Evolutionary conservation across 2,329 filamentous ascomycete species (phyloP).

Genomic region (Diplodia corticola): DNA sequence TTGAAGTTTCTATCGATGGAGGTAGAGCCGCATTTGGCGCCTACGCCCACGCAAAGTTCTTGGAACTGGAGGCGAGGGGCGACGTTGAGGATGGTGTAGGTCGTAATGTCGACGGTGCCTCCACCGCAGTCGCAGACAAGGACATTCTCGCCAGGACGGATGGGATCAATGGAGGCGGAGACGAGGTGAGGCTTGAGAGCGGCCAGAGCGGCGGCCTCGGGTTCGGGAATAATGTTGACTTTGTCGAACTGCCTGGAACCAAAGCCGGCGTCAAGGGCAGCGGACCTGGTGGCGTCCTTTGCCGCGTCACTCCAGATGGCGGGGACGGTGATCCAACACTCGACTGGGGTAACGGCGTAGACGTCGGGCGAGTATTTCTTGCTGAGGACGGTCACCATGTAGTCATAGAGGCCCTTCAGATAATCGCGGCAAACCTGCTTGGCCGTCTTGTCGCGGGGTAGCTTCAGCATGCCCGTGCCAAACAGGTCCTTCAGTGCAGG

Average conservation of each 20-base stretch:
- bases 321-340: slow-evolving; percentile 32
- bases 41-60: not conserved
- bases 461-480: slow-evolving; percentile 22
- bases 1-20: slow-evolving; percentile 39
- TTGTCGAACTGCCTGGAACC: slow-evolving; percentile 26
- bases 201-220: slow-evolving; percentile 28
- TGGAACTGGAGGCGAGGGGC: not conserved
- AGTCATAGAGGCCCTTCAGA: slow-evolving; percentile 8
- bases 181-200: slow-evolving; percentile 22
- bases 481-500: slow-evolving; percentile 18
- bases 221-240: slow-evolving; percentile 31
- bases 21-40: slow-evolving; percentile 28
- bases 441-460: slow-evolving; percentile 21
- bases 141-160: slow-evolving; percentile 24
- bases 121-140: slow-evolving; percentile 34
- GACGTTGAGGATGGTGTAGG: slow-evolving; percentile 4
- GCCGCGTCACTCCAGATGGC: slow-evolving; percentile 32
- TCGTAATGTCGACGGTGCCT: slow-evolving; percentile 32
- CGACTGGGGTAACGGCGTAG: slow-evolving; percentile 24
- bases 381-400: not conserved
- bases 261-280: slow-evolving; percentile 28
- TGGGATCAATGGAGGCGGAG: not conserved
- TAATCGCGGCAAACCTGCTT: slow-evolving; percentile 24
- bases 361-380: slow-evolving; percentile 9
- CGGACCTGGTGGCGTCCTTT: slow-evolving; percentile 27